Base-by-base conservation (phyloP, 2,329 filamentous ascomycete species). In the Setomelanomma holmii region DNA sequence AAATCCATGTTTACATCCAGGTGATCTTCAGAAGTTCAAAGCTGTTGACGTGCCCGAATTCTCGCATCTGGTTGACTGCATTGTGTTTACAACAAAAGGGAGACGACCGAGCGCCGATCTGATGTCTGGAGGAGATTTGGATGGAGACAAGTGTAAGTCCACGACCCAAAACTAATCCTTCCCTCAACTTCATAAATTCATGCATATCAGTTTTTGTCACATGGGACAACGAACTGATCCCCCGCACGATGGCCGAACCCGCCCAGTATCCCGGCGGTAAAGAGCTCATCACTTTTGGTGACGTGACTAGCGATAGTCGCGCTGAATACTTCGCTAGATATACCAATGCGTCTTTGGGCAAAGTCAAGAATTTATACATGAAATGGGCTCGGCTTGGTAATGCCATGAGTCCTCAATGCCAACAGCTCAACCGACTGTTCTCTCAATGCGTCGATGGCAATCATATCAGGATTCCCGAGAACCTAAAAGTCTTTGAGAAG, bases 51-150 rank as follows among this genome's bases (percentile, higher is more conserved):
- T 61, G 5, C 63, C 63, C 1, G 73, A 76, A 45, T 62, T 76
- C 19, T 56, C 68, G 7, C 74, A 78, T 44, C 60, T 78, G 11
- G 67, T 72, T 6, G 76, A 78, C 51, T 78, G 76, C 52, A 76
- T 78, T 36, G 74, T 78, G 8, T 78, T 78, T 51, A 60, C 76
- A 4, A 72, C 69, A 1, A 49, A 60, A 43, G 76, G 76, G 6
- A 67, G 60, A 20, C 56, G 76, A 36, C 75, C 76, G 5, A 70
- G 69, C 6, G 75, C 76, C 4, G 76, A 78, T 55, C 56, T 77
- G 44, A 78, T 78, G 75, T 78, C 76, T 16, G 75, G 76, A 1
- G 75, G 76, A 12, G 76, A 78, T 60, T 58, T 78, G 3, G 76
- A 78, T 45, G 75, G 76, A 4, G 75, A 78, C 55, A 74, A 61